Conservation (phyloP, 176 grass and related monocot species). For the Triticum urartu region DNA sequence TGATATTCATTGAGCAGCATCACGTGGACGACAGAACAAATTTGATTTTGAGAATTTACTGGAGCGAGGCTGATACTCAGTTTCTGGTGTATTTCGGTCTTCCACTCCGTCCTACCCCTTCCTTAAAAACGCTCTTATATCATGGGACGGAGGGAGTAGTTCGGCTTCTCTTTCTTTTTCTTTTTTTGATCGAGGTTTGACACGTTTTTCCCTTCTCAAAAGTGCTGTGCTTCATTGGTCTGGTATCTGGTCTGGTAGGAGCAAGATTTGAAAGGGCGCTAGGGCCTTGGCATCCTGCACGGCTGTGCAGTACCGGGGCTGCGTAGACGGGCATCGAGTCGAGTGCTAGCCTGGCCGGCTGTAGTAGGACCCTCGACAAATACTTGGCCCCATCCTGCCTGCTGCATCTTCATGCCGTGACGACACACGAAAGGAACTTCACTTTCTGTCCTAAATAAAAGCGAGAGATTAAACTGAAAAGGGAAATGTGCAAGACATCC, state of each 20-base stretch:
- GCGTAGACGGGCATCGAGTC: too few relatives aligned
- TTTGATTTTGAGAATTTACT: background rate
- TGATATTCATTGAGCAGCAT: background rate
- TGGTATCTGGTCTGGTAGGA: background rate
- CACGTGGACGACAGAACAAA: background rate
- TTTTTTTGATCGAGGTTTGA: too few relatives aligned
- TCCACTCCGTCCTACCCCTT: too few relatives aligned
- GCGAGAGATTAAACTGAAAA: background rate
- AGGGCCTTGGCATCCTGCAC: too few relatives aligned
- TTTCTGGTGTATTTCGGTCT: background rate
- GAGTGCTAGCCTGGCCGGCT: too few relatives aligned
- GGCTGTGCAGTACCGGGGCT: too few relatives aligned
- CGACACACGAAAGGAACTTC: background rate
- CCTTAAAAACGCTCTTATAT: too few relatives aligned
- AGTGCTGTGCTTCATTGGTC: background rate
- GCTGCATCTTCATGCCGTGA: background rate
- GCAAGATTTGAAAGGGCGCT: background rate
- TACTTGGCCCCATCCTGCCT: too few relatives aligned
- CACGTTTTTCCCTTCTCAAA: background rate
- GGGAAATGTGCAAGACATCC: too few relatives aligned
- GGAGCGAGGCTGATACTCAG: background rate
- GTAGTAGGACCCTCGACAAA: too few relatives aligned
- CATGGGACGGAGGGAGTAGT: background rate
- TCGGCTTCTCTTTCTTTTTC: too few relatives aligned
- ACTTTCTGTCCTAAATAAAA: background rate